Base-by-base conservation (phyloP, 495 filamentous ascomycete genomes). In the Hypoxylon subgilvum region DNA sequence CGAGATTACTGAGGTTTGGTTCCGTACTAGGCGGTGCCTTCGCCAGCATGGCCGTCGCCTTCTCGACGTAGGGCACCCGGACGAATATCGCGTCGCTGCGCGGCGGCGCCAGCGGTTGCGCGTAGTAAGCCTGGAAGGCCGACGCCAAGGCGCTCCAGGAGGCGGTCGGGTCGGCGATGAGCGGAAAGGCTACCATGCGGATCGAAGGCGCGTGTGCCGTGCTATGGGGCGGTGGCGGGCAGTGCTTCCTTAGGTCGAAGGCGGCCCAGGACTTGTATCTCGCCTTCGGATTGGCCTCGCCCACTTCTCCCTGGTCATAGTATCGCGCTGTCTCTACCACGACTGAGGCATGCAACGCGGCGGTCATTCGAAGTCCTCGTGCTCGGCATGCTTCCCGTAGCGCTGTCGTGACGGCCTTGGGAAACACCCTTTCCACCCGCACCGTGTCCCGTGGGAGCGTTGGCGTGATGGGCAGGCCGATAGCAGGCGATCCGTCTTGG, bases 171-270 rank as follows among this genome's bases (percentile, higher is more conserved):
- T 54, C 51, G 10, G 17, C 30, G 10, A 44, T 13, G 0, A 54
- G 41, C 18, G 51, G 51, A 28, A 54, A 19, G 2, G 40, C 51
- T 28, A 54, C 28, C 39, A 45, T 27, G 6, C 51, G 39, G 1
- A 54, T 6, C 4, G 51, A 36, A 8, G 39, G 51, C 31, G 51
- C 39, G 5, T 54, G 40, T 2, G 28, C 2, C 6, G 31, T 18
- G 18, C 51, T 17, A 17, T 39, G n/a, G 28, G 21, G 21, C 1
- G 51, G 30, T 12, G 17, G 3, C 2, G 40, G 51, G 13, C 51
- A 54, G 22, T 54, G 38, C 14, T 54, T 54, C 10, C 51, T 4
- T 6, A 54, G 8, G 31, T 54, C 51, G 30, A 54, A 54, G 39
- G 40, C 39, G 10, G 51, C 51, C 51, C 51, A 45, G 2, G 51